A percentile compares a stretch with the other conserved stretches of the same genome.
Evolutionary conservation across 2,329 filamentous ascomycete genomes (phyloP).

Genomic region (Penicillium sp.): DNA sequence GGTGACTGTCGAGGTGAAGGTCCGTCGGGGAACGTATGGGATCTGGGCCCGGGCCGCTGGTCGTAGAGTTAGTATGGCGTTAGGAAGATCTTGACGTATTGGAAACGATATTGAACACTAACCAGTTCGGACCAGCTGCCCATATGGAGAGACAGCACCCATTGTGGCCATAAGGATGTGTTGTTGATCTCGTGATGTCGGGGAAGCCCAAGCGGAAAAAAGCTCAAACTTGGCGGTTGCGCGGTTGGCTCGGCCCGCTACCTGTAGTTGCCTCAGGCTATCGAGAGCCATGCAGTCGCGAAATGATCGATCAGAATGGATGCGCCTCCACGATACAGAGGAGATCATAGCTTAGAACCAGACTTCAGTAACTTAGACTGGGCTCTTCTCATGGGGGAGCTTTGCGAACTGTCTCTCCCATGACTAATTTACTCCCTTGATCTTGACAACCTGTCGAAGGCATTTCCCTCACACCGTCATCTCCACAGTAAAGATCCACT

Average conservation of each 20-base stretch:
- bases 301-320: constrained; percentile 28
- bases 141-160: constrained; percentile 42
- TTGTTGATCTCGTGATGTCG: constrained; percentile 16
- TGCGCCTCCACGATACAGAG: constrained; percentile 13
- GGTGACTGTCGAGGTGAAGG: constrained; percentile 38
- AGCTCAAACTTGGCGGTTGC: constrained; percentile 33
- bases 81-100: background rate
- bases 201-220: constrained; percentile 34
- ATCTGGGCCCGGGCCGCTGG: constrained; percentile 38
- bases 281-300: constrained; percentile 18
- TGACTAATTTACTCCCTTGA: background rate
- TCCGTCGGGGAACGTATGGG: constrained; percentile 42
- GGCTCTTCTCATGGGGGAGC: background rate
- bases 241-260: constrained; percentile 21
- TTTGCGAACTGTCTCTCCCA: background rate
- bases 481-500: constrained; percentile 38
- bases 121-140: constrained; percentile 46
- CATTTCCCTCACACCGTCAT: constrained; percentile 30
- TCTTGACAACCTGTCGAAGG: constrained; percentile 8
- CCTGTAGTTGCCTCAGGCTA: constrained; percentile 27
- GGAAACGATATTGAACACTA: constrained; percentile 16
- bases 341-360: constrained; percentile 10
- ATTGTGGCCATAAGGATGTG: constrained; percentile 44
- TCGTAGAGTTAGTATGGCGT: background rate
- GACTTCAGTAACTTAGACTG: background rate